Evolutionary conservation across 805 yeast genomes (phyloP), one percentile per base, ranked within the genome.

Genomic region (Sugiyamaella smithiae): DNA sequence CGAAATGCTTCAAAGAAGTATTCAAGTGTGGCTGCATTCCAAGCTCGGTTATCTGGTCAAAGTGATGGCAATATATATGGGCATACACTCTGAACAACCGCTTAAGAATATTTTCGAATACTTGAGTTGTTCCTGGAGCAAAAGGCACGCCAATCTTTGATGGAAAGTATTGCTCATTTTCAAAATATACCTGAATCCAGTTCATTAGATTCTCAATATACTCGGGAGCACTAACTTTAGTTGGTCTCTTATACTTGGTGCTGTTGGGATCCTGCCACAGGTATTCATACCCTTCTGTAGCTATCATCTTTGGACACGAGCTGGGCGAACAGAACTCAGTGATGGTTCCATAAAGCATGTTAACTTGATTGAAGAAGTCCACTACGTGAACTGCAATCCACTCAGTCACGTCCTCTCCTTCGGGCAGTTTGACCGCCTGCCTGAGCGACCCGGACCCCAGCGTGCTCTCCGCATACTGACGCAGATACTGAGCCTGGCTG

Each of bases 361-460:
- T 91, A 57, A 91, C 84, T 65, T 91, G 99, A 65, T 90, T 90
- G 70, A 87, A 91, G 64, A 91, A 93, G 67, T 91, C 98, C 14
- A 90, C 97, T n/a, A 91, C 93, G 65, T 91, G 96, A 9, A 90
- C 95, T 0, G 99, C 98, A 49, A 91, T 69, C 99, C 99, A 91
- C 66, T 91, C 99, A 59, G 85, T 84, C 48, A 82, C 63, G 60
- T 88, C 93, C 67, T 91, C 99, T 52, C 93, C 98, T 57, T 79
- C 85, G 14, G 99, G 99, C 24, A 93, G 72, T 62, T 85, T 85
- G 19, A 91, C 98, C 0, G 98, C 98, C 66, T 88, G 95, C 22
- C 86, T 85, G 55, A 93, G 73, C 26, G 91, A 83, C 29, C 91
- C 95, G 0, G 97, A 85, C 0, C 99, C 99, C 44, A 93, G 73